Evolutionary conservation across 345 rosid species (phyloP).

Genomic region (Salix brachista): DNA sequence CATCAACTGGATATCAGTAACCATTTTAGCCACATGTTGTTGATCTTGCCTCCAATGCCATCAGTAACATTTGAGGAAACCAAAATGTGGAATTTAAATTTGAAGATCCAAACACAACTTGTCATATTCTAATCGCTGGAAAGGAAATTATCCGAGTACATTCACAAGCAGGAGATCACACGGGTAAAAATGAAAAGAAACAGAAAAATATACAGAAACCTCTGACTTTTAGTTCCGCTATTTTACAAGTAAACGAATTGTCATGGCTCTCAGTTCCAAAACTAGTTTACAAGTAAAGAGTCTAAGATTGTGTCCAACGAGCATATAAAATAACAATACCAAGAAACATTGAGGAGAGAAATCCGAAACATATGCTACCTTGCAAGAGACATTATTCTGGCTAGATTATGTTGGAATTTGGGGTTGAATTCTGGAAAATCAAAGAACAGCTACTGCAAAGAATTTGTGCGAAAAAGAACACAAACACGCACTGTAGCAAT

Average conservation of each 20-base stretch:
- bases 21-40: not conserved
- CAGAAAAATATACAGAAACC: not conserved
- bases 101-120: not conserved
- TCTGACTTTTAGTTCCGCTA: not conserved
- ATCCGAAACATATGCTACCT: not conserved
- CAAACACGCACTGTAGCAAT: too few relatives aligned
- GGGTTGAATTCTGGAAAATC: too few relatives aligned
- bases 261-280: not conserved
- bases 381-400: not conserved
- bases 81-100: not conserved
- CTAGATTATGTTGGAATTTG: constrained; percentile 2
- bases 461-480: too few relatives aligned
- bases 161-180: not conserved
- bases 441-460: too few relatives aligned
- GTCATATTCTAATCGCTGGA: not conserved
- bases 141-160: not conserved
- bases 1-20: not conserved
- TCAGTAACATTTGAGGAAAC: not conserved
- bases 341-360: not conserved
- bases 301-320: not conserved
- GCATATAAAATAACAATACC: not conserved
- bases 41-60: not conserved
- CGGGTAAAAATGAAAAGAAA: not conserved
- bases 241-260: not conserved
- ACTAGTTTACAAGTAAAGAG: not conserved